Evolutionary conservation across 2,329 filamentous ascomycete genomes (phyloP), one percentile per base, ranked within the genome.

Genomic region (Pochonia chlamydosporia): DNA sequence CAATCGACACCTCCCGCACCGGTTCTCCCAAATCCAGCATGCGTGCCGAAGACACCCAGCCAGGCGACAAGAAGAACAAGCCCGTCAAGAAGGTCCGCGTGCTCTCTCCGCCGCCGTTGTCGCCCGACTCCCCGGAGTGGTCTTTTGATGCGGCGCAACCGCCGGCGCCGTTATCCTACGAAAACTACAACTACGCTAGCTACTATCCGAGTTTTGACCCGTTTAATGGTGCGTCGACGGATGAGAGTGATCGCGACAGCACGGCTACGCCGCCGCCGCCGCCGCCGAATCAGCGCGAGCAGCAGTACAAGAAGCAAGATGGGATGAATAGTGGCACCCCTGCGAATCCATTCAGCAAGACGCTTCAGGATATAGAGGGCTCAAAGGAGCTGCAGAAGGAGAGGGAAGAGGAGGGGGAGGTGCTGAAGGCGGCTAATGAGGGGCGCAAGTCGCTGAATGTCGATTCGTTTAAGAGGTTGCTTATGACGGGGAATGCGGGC

Each of bases 401-500:
- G 52, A 52, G 56, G 26, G 56, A 52, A 57, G 63, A 55, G 46
- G 64, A 54, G 57, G 65, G 51, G 11, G 59, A 50, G 48, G 60
- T 52, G 9, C 59, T 66, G 42, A 66, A 62, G 51, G 63, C 60
- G 28, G 59, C 58, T 25, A 59, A 63, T 36, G 53, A 60, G 2
- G 55, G 54, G 16, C 73, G 68, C 54, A 68, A 63, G 16, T 74
- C 80, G 0, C 66, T 92, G 52, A 86, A 93, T 59, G 88, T 92
- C 1, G 82, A 89, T 59, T 82, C 87, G 7, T 93, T 93, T 67
- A 84, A 83, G 59, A 77, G 84, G 49, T 67, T 93, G 51, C 74
- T 93, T 41, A 73, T 93, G 68, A 93, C 87, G 0, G 88, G 88
- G 18, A 79, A 82, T 56, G 62, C 78, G 30, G 75, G 67, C 36